A percentile compares a stretch with the other conserved stretches of the same genome.
Evolutionary conservation across 345 rosid species (phyloP).

Genomic region (Clausena lansium): DNA sequence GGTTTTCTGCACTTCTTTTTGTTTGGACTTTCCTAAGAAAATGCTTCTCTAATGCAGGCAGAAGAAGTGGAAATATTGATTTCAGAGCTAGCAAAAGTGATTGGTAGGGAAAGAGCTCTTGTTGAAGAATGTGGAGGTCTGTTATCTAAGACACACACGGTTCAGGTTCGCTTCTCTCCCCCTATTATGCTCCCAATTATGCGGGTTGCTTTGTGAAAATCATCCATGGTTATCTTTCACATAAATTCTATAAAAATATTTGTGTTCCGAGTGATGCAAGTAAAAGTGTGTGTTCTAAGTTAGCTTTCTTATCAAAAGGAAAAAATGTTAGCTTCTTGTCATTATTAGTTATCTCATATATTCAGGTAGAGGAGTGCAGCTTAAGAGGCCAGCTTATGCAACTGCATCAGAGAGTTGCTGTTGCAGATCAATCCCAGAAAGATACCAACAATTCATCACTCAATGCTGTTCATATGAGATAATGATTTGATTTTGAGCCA

Average conservation of each 20-base stretch:
- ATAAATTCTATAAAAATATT: not conserved
- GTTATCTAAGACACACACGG: slow-evolving; percentile 40
- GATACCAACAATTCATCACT: not conserved
- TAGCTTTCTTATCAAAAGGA: not conserved
- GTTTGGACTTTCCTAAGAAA: not conserved
- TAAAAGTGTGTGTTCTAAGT: not conserved
- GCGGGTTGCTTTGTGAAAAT: not conserved
- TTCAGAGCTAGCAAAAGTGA: slow-evolving; percentile 72
- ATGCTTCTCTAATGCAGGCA: slow-evolving; percentile 47
- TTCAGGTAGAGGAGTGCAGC: slow-evolving; percentile 80
- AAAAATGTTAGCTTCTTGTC: not conserved
- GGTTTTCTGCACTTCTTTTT: not conserved
- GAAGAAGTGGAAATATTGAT: slow-evolving; percentile 58
- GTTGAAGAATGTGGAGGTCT: slow-evolving; percentile 64
- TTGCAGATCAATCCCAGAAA: not conserved
- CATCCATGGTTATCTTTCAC: not conserved
- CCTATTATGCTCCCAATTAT: not conserved
- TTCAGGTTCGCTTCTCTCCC: slow-evolving; percentile 47
- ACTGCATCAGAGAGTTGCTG: slow-evolving; percentile 18
- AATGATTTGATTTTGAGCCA: not conserved
- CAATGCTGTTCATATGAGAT: slow-evolving; percentile 7
- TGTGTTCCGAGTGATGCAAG: not conserved
- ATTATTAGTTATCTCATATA: not conserved
- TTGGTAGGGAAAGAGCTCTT: slow-evolving; percentile 53
- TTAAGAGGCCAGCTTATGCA: slow-evolving; percentile 67